Percentiles rank a stretch among this genome's conserved stretches.
phyloP scores from a whole-genome alignment of 768 basidiomycete species.

The Rhodotorula paludigena region DNA sequence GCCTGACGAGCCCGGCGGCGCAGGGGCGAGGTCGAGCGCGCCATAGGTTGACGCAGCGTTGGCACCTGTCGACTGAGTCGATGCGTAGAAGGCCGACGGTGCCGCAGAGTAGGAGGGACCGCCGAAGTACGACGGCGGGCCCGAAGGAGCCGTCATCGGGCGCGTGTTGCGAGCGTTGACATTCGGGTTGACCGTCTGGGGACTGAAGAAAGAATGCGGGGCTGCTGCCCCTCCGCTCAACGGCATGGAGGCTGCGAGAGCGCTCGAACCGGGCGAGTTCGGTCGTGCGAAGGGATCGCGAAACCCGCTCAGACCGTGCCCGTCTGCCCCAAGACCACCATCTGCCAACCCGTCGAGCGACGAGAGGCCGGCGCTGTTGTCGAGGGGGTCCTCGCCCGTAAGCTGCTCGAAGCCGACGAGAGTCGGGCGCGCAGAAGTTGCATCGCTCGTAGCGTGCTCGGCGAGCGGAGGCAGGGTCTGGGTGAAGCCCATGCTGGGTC shows the following conservation, averaged over 20 bases:
- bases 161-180: slow-evolving; percentile 38
- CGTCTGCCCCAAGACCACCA: background rate
- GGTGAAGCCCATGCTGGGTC: background rate
- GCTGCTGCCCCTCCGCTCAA: background rate
- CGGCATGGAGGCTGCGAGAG: background rate
- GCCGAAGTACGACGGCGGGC: slow-evolving; percentile 13
- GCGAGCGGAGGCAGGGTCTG: slow-evolving; percentile 7
- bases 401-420: slow-evolving; percentile 27
- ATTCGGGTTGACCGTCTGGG: slow-evolving; percentile 13
- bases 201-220: slow-evolving; percentile 22
- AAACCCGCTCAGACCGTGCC: background rate
- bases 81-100: slow-evolving; percentile 29
- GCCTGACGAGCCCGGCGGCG: background rate
- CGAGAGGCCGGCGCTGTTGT: background rate
- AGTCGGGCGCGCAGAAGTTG: background rate
- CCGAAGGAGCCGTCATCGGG: slow-evolving; percentile 38
- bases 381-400: slow-evolving; percentile 7
- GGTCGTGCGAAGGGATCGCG: slow-evolving; percentile 12
- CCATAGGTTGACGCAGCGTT: background rate
- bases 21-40: background rate
- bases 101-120: slow-evolving; percentile 5
- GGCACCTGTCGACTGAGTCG: background rate
- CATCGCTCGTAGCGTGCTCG: slow-evolving; percentile 5
- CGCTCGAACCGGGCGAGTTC: background rate
- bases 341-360: background rate